Evolutionary conservation across 2,329 filamentous ascomycete genomes (phyloP).

Genomic region (Ophiostoma tasmaniense): DNA sequence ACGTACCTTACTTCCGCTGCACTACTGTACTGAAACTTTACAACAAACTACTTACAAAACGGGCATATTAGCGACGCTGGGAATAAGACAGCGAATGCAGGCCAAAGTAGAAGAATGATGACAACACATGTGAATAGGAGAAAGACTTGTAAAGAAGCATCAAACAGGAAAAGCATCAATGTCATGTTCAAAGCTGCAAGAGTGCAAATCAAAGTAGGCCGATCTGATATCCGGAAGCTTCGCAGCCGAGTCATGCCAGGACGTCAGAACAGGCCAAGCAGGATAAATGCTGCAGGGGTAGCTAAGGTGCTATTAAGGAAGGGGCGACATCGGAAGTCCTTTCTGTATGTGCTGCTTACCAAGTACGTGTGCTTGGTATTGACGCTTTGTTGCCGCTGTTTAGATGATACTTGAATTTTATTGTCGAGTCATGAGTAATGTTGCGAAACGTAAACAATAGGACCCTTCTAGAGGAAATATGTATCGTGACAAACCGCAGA

Average conservation of each 20-base stretch:
- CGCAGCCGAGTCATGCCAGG: not conserved
- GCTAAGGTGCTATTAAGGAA: not conserved
- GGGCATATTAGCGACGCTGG: not conserved
- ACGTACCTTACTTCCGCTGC: no score
- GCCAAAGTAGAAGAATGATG: not conserved
- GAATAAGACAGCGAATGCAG: not conserved
- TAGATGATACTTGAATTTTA: not conserved
- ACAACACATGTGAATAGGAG: not conserved
- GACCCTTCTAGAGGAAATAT: not conserved
- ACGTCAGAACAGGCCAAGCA: not conserved
- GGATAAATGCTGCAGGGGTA: not conserved
- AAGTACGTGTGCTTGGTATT: not conserved
- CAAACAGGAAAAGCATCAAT: not conserved
- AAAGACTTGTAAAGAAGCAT: not conserved
- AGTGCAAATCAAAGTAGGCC: not conserved
- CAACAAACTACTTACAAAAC: not conserved
- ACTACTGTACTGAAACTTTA: not conserved
- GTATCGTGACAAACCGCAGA: not conserved
- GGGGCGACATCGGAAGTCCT: not conserved
- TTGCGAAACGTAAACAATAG: not conserved
- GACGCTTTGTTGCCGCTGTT: not conserved
- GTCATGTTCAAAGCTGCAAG: not conserved
- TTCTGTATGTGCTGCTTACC: not conserved
- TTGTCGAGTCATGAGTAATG: not conserved
- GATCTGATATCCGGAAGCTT: not conserved